phyloP scores from a whole-genome alignment of 257 asterid genomes.

The Knoxia roxburghii region DNA sequence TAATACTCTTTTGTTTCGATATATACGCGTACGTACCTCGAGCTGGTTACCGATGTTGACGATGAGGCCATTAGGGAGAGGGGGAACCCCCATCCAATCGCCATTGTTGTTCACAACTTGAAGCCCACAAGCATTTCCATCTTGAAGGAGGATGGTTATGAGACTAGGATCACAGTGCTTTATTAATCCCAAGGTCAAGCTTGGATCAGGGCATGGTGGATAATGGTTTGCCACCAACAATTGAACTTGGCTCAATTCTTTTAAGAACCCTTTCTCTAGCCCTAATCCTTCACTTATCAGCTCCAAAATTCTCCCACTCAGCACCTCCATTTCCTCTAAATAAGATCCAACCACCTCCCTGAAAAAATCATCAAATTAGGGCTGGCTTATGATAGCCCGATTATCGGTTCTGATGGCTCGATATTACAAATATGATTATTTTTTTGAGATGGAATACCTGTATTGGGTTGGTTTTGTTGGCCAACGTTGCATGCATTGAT shows the following conservation, averaged over 20 bases:
- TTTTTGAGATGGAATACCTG: slow-evolving; percentile 23
- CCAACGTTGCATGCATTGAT: slow-evolving; percentile 47
- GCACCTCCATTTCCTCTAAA: slow-evolving; percentile 31
- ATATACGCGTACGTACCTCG: slow-evolving; percentile 25
- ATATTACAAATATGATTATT: too few relatives aligned
- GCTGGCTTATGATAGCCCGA: too few relatives aligned
- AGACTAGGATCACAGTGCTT: slow-evolving; percentile 63
- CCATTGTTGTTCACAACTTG: slow-evolving; percentile 36
- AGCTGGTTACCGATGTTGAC: slow-evolving; percentile 54
- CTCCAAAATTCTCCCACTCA: slow-evolving; percentile 37
- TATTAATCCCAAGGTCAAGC: slow-evolving; percentile 57
- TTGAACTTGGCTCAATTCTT: slow-evolving; percentile 36
- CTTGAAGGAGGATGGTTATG: slow-evolving; percentile 53
- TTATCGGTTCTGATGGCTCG: too few relatives aligned
- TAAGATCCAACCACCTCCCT: slow-evolving; percentile 48
- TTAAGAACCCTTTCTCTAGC: slow-evolving; percentile 33
- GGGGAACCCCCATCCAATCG: slow-evolving; percentile 46
- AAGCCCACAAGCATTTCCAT: slow-evolving; percentile 19
- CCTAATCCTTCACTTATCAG: slow-evolving; percentile 52
- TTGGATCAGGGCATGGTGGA: slow-evolving; percentile 72
- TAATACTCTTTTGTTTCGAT: too few relatives aligned
- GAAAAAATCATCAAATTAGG: background rate
- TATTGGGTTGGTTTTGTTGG: slow-evolving; percentile 48
- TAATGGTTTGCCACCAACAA: slow-evolving; percentile 53
- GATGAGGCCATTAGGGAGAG: slow-evolving; percentile 47